phyloP scores from a whole-genome alignment of 2,329 filamentous ascomycete species.

The Juglanconis oblonga region DNA sequence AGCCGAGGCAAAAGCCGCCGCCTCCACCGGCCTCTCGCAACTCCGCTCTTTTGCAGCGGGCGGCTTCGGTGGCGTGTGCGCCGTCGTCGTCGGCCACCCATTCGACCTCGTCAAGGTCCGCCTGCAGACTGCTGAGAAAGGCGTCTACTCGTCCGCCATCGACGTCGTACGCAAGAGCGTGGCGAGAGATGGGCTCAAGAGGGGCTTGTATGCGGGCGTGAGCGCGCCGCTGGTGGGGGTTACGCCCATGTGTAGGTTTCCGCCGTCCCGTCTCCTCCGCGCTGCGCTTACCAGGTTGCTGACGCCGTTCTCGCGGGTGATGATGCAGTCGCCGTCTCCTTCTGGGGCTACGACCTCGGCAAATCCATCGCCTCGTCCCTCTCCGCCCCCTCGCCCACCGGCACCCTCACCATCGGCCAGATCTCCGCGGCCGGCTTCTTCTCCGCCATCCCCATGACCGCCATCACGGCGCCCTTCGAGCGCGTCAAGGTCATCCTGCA shows the following conservation, averaged over 20 bases:
- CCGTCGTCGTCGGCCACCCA: conserved; percentile 90
- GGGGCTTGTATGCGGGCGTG: conserved; percentile 94
- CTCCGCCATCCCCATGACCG: conserved; percentile 94
- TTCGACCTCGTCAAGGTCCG: conserved; percentile 98
- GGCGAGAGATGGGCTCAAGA: conserved; percentile 74
- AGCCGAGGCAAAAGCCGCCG: conserved; percentile 39
- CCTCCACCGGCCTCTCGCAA: conserved; percentile 42
- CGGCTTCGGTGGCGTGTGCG: conserved; percentile 89
- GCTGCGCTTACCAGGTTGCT: neutral
- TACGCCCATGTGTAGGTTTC: conserved; percentile 96
- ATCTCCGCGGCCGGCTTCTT: conserved; percentile 94
- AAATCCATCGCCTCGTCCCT: conserved; percentile 77
- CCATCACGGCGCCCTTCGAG: conserved; percentile 98
- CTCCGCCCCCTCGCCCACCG: conserved; percentile 62
- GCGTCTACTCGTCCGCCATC: conserved; percentile 84
- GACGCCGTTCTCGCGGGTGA: neutral
- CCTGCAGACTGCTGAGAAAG: conserved; percentile 91
- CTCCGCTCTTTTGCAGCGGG: conserved; percentile 83
- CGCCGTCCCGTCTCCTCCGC: too few relatives aligned
- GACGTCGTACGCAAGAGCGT: conserved; percentile 90
- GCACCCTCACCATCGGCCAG: conserved; percentile 78
- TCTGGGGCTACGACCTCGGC: conserved; percentile 92
- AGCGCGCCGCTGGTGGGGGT: conserved; percentile 92
- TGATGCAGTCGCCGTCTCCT: conserved; percentile 62
- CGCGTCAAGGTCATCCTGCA: conserved; percentile 98